Conservation (phyloP, 2,329 filamentous ascomycete genomes). For the Acephala macrosclerotiorum region DNA sequence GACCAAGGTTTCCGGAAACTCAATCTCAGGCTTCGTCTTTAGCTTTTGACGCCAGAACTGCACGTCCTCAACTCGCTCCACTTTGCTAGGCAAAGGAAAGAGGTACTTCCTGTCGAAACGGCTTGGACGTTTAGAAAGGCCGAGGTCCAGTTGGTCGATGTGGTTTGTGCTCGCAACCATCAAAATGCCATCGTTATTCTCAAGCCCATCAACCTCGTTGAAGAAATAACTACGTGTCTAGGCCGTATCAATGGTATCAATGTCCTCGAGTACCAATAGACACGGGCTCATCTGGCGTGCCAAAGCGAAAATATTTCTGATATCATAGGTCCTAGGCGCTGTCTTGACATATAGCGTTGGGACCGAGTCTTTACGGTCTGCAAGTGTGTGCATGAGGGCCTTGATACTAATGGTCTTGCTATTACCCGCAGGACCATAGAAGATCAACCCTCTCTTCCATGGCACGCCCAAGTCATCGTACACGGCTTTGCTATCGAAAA, state of each 20-base stretch:
- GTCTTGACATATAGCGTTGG: conserved; percentile 30
- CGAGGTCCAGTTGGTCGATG: conserved; percentile 16
- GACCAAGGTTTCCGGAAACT: conserved; percentile 16
- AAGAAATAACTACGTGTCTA: conserved; percentile 22
- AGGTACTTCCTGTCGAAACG: conserved; percentile 21
- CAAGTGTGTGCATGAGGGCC: conserved; percentile 26
- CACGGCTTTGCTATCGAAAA: conserved; percentile 24
- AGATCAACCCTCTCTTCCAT: conserved; percentile 31
- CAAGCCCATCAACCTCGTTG: conserved; percentile 20
- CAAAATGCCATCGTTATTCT: conserved; percentile 22
- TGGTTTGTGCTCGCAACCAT: conserved; percentile 23
- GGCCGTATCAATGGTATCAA: conserved; percentile 19
- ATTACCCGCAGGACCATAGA: conserved; percentile 26
- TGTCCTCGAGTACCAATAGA: conserved; percentile 21
- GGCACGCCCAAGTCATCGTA: conserved; percentile 26
- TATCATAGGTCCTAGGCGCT: conserved; percentile 9
- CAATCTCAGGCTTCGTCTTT: conserved; percentile 14
- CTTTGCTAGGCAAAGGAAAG: conserved; percentile 17
- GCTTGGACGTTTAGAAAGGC: conserved; percentile 21
- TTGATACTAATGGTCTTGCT: conserved; percentile 31
- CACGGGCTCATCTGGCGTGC: conserved; percentile 21
- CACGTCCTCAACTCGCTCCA: conserved; percentile 15
- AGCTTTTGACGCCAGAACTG: conserved; percentile 21
- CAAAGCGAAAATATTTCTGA: conserved; percentile 26
- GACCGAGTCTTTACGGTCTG: conserved; percentile 17